Evolutionary conservation across 192 early-diverging fungal genomes (phyloP).

Genomic region (Backusella westeae): DNA sequence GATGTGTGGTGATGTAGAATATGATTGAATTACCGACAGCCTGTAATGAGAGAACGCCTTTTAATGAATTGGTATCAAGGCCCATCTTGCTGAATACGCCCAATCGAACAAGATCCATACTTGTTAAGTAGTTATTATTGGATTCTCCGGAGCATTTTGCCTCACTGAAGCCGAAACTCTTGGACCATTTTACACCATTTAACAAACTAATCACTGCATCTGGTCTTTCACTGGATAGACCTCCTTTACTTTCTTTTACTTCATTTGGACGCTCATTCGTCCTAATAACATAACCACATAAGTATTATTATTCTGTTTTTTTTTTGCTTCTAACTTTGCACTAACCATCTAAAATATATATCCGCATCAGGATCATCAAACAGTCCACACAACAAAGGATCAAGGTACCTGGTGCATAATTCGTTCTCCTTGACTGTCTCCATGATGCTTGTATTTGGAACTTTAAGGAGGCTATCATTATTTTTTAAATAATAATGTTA

Average conservation of each 20-base stretch:
- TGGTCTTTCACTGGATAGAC: background rate
- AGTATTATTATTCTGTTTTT: background rate
- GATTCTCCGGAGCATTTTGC: background rate
- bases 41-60: conserved; percentile 7
- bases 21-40: background rate
- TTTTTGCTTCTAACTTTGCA: background rate
- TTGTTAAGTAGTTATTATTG: background rate
- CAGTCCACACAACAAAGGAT: conserved; percentile 14
- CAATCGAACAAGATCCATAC: background rate
- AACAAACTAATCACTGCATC: background rate
- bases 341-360: background rate
- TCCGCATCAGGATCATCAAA: conserved; percentile 5
- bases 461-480: background rate
- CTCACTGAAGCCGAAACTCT: conserved; percentile 5
- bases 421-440: conserved; percentile 9
- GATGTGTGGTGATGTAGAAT: background rate
- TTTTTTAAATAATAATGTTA: background rate
- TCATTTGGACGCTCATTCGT: background rate
- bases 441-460: background rate
- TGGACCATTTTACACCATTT: background rate
- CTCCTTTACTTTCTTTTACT: background rate
- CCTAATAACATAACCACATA: background rate
- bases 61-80: background rate
- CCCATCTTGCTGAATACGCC: background rate
- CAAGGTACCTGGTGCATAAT: conserved; percentile 4